Percentiles rank a stretch among this genome's conserved stretches.
Conservation (phyloP, 176 grass and related monocot species). For the Tillandsia leiboldiana region DNA sequence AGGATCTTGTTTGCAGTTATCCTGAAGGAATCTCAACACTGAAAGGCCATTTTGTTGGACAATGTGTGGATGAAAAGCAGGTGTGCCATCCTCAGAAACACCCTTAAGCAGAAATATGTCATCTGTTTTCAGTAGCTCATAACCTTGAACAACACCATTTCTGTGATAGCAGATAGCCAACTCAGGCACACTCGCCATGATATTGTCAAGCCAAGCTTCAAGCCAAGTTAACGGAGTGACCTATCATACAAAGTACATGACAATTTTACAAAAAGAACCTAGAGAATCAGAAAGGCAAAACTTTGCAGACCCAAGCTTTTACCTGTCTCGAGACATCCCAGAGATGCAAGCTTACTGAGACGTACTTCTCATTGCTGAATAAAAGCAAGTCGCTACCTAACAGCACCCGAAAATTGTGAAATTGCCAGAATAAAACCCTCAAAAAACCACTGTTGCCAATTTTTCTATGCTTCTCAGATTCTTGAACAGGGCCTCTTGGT, state of each 20-base stretch:
- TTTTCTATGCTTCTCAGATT: conserved; percentile 78
- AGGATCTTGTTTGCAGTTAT: conserved; percentile 96
- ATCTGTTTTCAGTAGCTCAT: conserved; percentile 94
- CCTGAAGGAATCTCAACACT: conserved; percentile 87
- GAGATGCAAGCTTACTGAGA: conserved; percentile 88
- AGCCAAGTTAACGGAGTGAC: conserved; percentile 92
- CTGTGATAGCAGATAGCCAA: conserved; percentile 93
- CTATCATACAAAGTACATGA: conserved; percentile 35
- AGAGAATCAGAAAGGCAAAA: conserved; percentile 16
- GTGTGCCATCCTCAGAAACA: conserved; percentile 82
- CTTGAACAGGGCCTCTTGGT: conserved; percentile 54
- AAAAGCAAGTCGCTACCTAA: conserved; percentile 93
- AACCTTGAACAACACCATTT: conserved; percentile 97
- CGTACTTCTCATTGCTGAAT: conserved; percentile 97
- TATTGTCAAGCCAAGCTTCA: conserved; percentile 98
- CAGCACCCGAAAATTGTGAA: conserved; percentile 95
- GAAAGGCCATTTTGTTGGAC: conserved; percentile 97
- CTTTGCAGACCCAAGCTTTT: conserved; percentile 9
- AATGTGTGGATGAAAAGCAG: conserved; percentile 89
- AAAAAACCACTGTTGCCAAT: conserved; percentile 81
- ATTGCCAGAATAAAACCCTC: conserved; percentile 89
- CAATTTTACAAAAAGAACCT: conserved; percentile 10
- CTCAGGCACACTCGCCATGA: conserved; percentile 96
- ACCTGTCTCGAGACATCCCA: conserved; percentile 97
- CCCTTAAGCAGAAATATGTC: conserved; percentile 93